phyloP scores from a whole-genome alignment of 345 rosid species.

The Dipteronia dyeriana region DNA sequence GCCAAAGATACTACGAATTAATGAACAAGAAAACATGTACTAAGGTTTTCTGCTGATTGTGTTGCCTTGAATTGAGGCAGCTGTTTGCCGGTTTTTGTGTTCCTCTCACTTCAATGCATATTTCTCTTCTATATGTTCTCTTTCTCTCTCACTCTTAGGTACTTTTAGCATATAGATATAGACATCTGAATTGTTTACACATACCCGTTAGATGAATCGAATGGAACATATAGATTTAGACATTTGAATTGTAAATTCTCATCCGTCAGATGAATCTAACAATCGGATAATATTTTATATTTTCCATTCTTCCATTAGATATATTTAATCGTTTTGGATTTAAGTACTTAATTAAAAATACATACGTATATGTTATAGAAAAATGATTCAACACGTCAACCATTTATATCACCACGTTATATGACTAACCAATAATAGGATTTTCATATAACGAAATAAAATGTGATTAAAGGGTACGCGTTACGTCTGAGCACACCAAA shows the following conservation, averaged over 20 bases:
- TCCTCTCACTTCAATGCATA: background rate
- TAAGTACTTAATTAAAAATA: background rate
- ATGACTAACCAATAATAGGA: too few relatives aligned
- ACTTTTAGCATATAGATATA: background rate
- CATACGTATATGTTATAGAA: too few relatives aligned
- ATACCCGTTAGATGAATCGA: background rate
- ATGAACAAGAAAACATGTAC: background rate
- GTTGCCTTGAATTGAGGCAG: slow-evolving; percentile 27
- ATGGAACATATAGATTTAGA: too few relatives aligned
- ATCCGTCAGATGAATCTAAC: background rate
- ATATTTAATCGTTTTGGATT: too few relatives aligned
- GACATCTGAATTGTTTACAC: background rate
- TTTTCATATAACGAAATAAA: too few relatives aligned
- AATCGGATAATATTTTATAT: background rate
- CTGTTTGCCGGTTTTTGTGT: slow-evolving; percentile 19
- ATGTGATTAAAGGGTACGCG: too few relatives aligned
- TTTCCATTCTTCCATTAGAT: too few relatives aligned
- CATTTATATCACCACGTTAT: background rate
- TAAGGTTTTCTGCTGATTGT: background rate
- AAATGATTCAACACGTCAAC: too few relatives aligned
- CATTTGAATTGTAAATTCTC: too few relatives aligned
- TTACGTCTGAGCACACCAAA: too few relatives aligned
- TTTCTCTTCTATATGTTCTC: slow-evolving; percentile 8
- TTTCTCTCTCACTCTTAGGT: background rate
- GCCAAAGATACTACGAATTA: background rate